Percentiles rank a stretch among this genome's conserved stretches.
These are phyloP conservation scores for Sugiyamaella novakii DNA, from an alignment of 1,139 yeast genomes.

Conservation along the genomic window DNA sequence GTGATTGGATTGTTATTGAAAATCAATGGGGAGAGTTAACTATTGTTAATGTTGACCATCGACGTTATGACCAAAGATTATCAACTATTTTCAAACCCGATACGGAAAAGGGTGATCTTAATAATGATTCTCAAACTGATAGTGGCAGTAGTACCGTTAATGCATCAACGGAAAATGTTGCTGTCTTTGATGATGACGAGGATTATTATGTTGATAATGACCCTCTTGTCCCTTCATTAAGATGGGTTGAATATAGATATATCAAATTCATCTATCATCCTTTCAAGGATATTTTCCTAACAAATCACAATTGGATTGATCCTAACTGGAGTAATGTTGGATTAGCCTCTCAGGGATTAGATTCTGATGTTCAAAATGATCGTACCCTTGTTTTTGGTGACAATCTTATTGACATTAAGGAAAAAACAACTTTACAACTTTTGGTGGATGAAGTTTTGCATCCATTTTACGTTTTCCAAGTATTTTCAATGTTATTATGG, in stretches of 20 bases:
- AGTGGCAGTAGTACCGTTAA: conserved; percentile 14
- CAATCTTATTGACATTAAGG: conserved; percentile 74
- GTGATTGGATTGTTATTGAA: conserved; percentile 93
- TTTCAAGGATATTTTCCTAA: conserved; percentile 76
- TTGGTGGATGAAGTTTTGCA: conserved; percentile 86
- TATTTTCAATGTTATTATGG: conserved; percentile 90
- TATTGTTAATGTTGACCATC: conserved; percentile 56
- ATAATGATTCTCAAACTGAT: conserved; percentile 14
- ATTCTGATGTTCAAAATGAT: conserved; percentile 67
- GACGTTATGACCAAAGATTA: conserved; percentile 67
- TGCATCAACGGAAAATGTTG: conserved; percentile 25
- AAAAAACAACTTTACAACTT: conserved; percentile 65
- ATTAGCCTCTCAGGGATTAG: conserved; percentile 67
- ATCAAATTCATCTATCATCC: conserved; percentile 83
- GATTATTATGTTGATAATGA: conserved; percentile 47
- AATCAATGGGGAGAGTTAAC: conserved; percentile 88
- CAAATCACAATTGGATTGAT: conserved; percentile 88
- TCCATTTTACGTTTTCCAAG: conserved; percentile 92
- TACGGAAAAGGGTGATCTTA: conserved; percentile 30
- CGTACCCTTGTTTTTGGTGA: conserved; percentile 73
- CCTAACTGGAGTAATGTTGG: conserved; percentile 63
- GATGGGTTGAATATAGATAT: conserved; percentile 78
- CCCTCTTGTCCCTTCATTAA: conserved; percentile 66
- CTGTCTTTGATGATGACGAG: conserved; percentile 34
- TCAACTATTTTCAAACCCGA: conserved; percentile 60